Percentiles rank a stretch among this genome's conserved stretches.
These are phyloP conservation scores for Fusarium sp. DNA, from an alignment of 2,329 filamentous ascomycete species.

Conservation along the genomic window DNA sequence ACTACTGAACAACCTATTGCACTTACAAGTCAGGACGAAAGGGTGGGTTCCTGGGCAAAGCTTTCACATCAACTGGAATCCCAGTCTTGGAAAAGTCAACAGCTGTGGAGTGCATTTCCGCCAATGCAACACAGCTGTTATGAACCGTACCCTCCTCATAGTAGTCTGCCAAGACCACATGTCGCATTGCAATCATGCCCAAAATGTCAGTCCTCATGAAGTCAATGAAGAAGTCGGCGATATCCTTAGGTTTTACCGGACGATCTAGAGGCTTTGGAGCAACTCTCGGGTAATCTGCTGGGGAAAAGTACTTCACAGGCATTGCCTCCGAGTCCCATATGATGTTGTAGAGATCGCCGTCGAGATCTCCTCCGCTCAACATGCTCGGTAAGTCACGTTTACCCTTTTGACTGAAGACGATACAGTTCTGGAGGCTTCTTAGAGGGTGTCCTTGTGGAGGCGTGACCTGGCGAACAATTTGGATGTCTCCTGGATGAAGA, in stretches of 20 bases:
- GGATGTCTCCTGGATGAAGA: constrained; percentile 86
- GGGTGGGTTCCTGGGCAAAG: constrained; percentile 58
- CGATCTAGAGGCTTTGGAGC: constrained; percentile 71
- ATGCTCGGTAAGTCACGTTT: constrained; percentile 81
- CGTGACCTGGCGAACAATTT: constrained; percentile 73
- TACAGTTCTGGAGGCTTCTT: constrained; percentile 75
- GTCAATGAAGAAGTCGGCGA: constrained; percentile 84
- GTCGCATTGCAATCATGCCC: constrained; percentile 74
- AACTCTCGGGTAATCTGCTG: constrained; percentile 79
- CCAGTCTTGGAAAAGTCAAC: constrained; percentile 86
- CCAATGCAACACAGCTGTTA: constrained; percentile 67
- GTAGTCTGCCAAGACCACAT: constrained; percentile 76
- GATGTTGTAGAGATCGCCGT: constrained; percentile 86
- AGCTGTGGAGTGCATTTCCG: constrained; percentile 76
- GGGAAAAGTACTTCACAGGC: constrained; percentile 59
- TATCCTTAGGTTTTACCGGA: constrained; percentile 73
- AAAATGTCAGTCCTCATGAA: constrained; percentile 80
- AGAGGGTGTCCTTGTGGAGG: constrained; percentile 74
- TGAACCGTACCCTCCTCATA: constrained; percentile 65
- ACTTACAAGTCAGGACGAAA: constrained; percentile 71
- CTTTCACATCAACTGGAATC: constrained; percentile 65
- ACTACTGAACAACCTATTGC: too few species aligned
- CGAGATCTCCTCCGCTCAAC: constrained; percentile 85
- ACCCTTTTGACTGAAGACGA: constrained; percentile 83
- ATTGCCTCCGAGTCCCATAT: constrained; percentile 76